Percentiles rank a stretch among this genome's conserved stretches.
phyloP scores from a whole-genome alignment of 2,329 filamentous ascomycete species.

The Fusarium metavorans region DNA sequence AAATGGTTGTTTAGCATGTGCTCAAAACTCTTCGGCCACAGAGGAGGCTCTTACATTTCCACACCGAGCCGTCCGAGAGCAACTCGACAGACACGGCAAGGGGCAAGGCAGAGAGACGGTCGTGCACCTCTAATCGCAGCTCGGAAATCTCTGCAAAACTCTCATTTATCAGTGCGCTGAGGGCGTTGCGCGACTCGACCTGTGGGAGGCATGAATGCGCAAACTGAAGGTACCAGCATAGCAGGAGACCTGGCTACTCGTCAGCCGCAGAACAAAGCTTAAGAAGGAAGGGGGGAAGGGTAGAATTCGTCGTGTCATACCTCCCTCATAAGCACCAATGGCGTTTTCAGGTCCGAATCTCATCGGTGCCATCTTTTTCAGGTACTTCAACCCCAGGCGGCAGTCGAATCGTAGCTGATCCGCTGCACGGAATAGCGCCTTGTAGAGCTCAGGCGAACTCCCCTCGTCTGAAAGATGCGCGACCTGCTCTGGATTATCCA shows the following conservation, averaged over 20 bases:
- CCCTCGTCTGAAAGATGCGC: neutral
- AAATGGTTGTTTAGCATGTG: neutral
- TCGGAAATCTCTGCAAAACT: slow-evolving; percentile 5
- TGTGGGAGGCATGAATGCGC: neutral
- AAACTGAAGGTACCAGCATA: slow-evolving; percentile 2
- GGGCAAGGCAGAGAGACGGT: neutral
- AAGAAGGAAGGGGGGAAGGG: neutral
- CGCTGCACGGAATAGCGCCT: neutral
- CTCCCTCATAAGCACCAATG: slow-evolving; percentile 1
- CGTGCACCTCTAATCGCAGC: neutral
- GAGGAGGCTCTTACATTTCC: slow-evolving; percentile 3
- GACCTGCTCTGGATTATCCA: neutral
- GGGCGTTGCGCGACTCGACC: neutral
- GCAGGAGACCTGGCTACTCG: neutral
- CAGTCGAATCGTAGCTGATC: slow-evolving; percentile 3
- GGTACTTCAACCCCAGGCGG: slow-evolving; percentile 2
- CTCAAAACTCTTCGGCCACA: neutral
- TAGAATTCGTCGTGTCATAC: neutral
- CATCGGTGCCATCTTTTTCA: slow-evolving; percentile 7
- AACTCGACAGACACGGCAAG: slow-evolving; percentile 6
- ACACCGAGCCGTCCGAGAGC: slow-evolving; percentile 5
- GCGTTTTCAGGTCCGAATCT: slow-evolving; percentile 4
- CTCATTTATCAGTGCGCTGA: slow-evolving; percentile 1
- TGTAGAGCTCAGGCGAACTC: neutral
- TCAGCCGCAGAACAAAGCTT: neutral